Percentiles rank a stretch among this genome's conserved stretches.
Evolutionary conservation across 192 early-diverging fungal species (phyloP).

Genomic region (Linnemannia exigua): DNA sequence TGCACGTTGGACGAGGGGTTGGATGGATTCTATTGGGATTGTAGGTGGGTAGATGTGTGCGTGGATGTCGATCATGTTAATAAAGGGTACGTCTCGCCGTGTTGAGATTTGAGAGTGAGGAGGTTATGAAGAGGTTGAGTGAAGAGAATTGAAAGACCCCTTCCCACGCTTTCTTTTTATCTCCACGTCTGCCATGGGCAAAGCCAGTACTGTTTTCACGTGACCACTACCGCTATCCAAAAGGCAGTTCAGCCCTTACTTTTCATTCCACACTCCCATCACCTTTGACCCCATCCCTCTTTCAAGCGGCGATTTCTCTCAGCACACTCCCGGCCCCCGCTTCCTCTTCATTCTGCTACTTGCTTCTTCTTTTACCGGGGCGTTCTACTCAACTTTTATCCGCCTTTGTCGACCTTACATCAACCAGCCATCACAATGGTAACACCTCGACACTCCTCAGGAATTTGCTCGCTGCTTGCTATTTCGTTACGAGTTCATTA

Average conservation of each 20-base stretch:
- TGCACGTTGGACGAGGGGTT: slow-evolving; percentile 52
- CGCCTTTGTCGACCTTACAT: not conserved
- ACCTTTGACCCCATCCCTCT: not conserved
- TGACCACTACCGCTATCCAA: not conserved
- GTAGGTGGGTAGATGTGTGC: slow-evolving; percentile 64
- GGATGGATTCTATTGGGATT: slow-evolving; percentile 53
- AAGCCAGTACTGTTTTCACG: not conserved
- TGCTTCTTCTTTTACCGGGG: not conserved
- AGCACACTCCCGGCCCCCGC: too few species aligned
- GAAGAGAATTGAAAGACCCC: not conserved
- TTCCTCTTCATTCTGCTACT: not conserved
- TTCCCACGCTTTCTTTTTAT: not conserved
- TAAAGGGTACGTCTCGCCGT: not conserved
- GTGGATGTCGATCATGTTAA: slow-evolving; percentile 65
- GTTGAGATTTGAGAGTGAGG: not conserved
- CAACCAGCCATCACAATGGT: not conserved
- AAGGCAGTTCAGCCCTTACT: not conserved
- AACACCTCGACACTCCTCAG: not conserved
- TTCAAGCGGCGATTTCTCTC: too few species aligned
- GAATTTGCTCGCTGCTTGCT: too few species aligned
- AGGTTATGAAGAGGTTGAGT: too few species aligned
- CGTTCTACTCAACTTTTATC: not conserved
- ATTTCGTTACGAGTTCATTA: not conserved
- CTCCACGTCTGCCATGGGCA: not conserved
- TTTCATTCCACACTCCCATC: not conserved